Evolutionary conservation across 768 basidiomycete genomes (phyloP).

Genomic region (Amanita rimosa): DNA sequence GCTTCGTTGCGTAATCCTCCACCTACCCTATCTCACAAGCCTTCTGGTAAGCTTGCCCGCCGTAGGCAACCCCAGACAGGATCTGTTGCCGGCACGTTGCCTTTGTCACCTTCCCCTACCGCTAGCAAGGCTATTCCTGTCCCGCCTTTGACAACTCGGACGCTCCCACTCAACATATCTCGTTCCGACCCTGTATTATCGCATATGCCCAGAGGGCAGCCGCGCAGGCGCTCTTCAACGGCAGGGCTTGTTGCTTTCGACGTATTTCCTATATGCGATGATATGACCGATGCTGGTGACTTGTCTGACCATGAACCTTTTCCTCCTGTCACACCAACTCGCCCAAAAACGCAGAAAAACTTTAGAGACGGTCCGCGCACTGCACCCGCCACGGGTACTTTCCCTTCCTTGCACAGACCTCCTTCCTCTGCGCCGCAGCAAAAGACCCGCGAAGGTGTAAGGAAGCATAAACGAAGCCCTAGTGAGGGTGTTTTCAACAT

Average conservation of each 20-base stretch:
- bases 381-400: slow-evolving; percentile 30
- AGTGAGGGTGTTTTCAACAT: slow-evolving; percentile 69
- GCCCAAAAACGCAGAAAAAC: slow-evolving; percentile 13
- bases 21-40: slow-evolving; percentile 33
- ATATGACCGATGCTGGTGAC: slow-evolving; percentile 41
- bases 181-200: slow-evolving; percentile 42
- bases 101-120: slow-evolving; percentile 19
- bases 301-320: slow-evolving; percentile 21
- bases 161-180: slow-evolving; percentile 21
- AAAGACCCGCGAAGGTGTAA: slow-evolving; percentile 13
- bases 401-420: slow-evolving; percentile 22
- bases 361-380: slow-evolving; percentile 36
- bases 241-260: slow-evolving; percentile 12
- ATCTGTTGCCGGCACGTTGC: slow-evolving; percentile 1
- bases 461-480: slow-evolving; percentile 47
- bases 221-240: slow-evolving; percentile 20
- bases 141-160: slow-evolving; percentile 18
- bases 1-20: slow-evolving; percentile 9
- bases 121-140: slow-evolving; percentile 35
- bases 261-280: slow-evolving; percentile 65
- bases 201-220: slow-evolving; percentile 18
- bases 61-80: slow-evolving; percentile 33
- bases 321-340: slow-evolving; percentile 44
- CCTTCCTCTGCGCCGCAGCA: slow-evolving; percentile 19
- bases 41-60: slow-evolving; percentile 46